phyloP scores from a whole-genome alignment of 805 yeast genomes.

The Candida wancherniae region DNA sequence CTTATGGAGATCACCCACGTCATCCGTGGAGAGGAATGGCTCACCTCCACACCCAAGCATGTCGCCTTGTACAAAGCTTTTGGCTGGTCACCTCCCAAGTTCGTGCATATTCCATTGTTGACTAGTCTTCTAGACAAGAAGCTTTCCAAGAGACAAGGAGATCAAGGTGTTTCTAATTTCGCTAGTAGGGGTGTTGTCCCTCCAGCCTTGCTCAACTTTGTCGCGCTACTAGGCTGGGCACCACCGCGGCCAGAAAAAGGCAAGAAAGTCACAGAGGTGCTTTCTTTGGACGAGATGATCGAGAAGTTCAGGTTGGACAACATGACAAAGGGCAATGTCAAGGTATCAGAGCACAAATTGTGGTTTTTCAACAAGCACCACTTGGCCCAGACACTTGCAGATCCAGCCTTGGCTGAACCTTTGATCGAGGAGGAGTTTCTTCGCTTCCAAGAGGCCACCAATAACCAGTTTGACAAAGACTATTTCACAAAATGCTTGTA shows the following conservation, averaged over 20 bases:
- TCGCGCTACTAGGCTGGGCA: constrained; percentile 93
- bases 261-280: constrained; percentile 47
- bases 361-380: constrained; percentile 73
- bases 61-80: constrained; percentile 80
- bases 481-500: constrained; percentile 39
- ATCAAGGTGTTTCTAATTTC: constrained; percentile 62
- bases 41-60: constrained; percentile 93
- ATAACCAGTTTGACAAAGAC: constrained; percentile 18
- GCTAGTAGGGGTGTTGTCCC: constrained; percentile 65
- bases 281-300: constrained; percentile 48
- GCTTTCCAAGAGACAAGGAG: constrained; percentile 81
- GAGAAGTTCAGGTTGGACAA: constrained; percentile 58
- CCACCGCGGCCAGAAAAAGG: constrained; percentile 57
- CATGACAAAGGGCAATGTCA: constrained; percentile 89
- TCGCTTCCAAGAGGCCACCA: constrained; percentile 12
- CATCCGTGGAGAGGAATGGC: constrained; percentile 96
- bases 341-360: constrained; percentile 76
- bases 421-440: constrained; percentile 31
- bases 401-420: constrained; percentile 30
- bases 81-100: constrained; percentile 79
- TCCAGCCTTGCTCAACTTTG: constrained; percentile 82
- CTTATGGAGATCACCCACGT: constrained; percentile 91
- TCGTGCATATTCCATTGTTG: constrained; percentile 84
- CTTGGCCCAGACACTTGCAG: constrained; percentile 40
- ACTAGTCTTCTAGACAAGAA: constrained; percentile 72